Evolutionary conservation across 805 yeast species (phyloP), one percentile per base, ranked within the genome.

Genomic region (Suhomyces kilbournensis): DNA sequence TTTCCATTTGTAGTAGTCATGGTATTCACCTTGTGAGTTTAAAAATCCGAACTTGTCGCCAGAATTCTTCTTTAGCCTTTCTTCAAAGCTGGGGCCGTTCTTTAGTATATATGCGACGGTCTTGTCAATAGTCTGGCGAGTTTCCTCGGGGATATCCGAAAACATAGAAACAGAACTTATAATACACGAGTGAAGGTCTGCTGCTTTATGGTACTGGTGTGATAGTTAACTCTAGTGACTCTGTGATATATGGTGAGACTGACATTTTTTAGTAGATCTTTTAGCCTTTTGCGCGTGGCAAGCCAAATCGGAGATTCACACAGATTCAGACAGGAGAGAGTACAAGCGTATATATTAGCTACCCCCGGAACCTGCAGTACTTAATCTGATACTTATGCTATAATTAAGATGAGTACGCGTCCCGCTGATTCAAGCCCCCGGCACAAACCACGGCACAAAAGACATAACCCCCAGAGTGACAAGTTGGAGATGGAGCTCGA

Each of bases 61-160:
- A 56, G 25, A 22, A 22, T 84, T 83, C 35, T 69, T 72, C 15
- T 69, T 68, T 52, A 89, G 77, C 47, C 86, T 71, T 8, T 72
- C 71, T 60, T 85, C 94, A 67, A 90, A 88, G 1, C 79, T 71
- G 0, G 65, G 60, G 0, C 96, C 97, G 61, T 89, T 87, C 55
- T 86, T 75, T 26, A 70, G 58, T 5, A 91, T 90, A 60, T 86
- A 89, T 3, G 74, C 80, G 0, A 86, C 90, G 0, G 96, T 88
- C 61, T 86, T 88, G 48, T 81, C 84, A 17, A 92, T 85, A 17
- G 81, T 76, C 14, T 76, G 76, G 44, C 50, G 47, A n/a, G 51
- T 25, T 12, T 54, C 57, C 9, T 49, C 48, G 34, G 42, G 23
- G 7, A 38, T 17, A 9, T 32, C 17, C 35, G n/a, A 9, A 7